These are phyloP conservation scores for Tilletiaria anomala DNA, from an alignment of 1,284 basidiomycete species.

Conservation along the genomic window DNA sequence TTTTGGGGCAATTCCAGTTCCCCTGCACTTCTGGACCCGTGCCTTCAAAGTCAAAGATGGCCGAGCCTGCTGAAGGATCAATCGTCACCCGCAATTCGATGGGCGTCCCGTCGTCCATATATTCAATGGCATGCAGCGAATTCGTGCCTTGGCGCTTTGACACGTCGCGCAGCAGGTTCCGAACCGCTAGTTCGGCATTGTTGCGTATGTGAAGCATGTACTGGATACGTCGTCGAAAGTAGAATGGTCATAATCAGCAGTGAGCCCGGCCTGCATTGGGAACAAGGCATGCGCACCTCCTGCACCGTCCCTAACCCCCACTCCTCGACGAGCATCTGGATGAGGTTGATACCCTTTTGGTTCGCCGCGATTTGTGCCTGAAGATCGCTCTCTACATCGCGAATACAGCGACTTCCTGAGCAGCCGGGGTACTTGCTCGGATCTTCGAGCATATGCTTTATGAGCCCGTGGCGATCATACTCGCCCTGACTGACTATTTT, in stretches of 20 bases:
- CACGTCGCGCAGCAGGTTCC: conserved; percentile 66
- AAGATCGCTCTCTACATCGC: conserved; percentile 79
- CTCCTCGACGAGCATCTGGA: conserved; percentile 58
- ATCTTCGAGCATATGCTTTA: conserved; percentile 68
- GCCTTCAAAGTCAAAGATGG: conserved; percentile 66
- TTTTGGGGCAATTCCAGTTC: conserved; percentile 60
- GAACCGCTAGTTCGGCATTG: conserved; percentile 79
- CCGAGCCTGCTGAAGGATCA: conserved; percentile 59
- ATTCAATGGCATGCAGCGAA: conserved; percentile 54
- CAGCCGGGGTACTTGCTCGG: conserved; percentile 56
- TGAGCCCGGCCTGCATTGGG: too few species aligned
- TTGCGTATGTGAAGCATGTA: conserved; percentile 51
- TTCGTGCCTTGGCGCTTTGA: conserved; percentile 51
- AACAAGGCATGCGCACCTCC: conserved; percentile 10
- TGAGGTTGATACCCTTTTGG: conserved; percentile 57
- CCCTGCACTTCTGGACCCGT: conserved; percentile 77
- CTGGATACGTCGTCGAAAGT: not conserved
- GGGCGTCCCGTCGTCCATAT: conserved; percentile 40
- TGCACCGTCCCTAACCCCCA: conserved; percentile 76
- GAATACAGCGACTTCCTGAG: conserved; percentile 43
- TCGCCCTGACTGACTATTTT: conserved; percentile 74
- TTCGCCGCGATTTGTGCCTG: conserved; percentile 95
- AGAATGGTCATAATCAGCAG: not conserved
- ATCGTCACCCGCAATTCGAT: conserved; percentile 71
- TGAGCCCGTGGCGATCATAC: conserved; percentile 61